Percentiles rank a stretch among this genome's conserved stretches.
These are phyloP conservation scores for Geotrichum phurueaensis DNA, from an alignment of 1,139 yeast species.

Conservation along the genomic window DNA sequence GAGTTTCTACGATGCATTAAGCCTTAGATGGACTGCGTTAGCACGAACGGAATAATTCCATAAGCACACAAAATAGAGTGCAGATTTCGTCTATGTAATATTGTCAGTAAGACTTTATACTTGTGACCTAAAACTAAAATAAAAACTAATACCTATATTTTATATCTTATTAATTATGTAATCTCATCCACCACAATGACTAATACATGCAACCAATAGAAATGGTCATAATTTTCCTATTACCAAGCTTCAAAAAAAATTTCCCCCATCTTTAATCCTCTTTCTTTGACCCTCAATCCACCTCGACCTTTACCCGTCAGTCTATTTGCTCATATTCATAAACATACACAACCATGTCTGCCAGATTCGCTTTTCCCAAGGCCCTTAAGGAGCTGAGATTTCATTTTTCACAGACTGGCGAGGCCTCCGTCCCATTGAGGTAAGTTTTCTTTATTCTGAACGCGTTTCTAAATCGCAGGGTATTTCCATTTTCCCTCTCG, in stretches of 20 bases:
- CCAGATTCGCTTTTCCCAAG: slow-evolving; percentile 54
- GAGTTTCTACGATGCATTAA: neutral
- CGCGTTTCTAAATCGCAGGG: neutral
- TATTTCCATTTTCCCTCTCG: neutral
- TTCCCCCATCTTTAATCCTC: neutral
- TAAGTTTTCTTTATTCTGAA: slow-evolving; percentile 25
- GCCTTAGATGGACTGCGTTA: neutral
- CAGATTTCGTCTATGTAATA: neutral
- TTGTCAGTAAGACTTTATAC: neutral
- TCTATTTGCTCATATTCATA: neutral
- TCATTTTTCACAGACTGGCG: slow-evolving; percentile 71
- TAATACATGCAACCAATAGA: neutral
- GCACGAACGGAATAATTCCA: too few species aligned
- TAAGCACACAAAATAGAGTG: neutral
- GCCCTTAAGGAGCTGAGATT: slow-evolving; percentile 72
- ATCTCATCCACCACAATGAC: neutral
- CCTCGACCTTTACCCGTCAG: neutral
- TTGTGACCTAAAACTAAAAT: too few species aligned
- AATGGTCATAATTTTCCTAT: neutral
- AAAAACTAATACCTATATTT: too few species aligned
- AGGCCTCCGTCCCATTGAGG: slow-evolving; percentile 59
- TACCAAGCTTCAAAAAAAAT: slow-evolving; percentile 1
- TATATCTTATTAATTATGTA: neutral
- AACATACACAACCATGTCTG: slow-evolving; percentile 15
- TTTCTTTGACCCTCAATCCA: neutral